Evolutionary conservation across 495 filamentous ascomycete genomes (phyloP), one percentile per base, ranked within the genome.

Genomic region (Aspergillus avenaceus): DNA sequence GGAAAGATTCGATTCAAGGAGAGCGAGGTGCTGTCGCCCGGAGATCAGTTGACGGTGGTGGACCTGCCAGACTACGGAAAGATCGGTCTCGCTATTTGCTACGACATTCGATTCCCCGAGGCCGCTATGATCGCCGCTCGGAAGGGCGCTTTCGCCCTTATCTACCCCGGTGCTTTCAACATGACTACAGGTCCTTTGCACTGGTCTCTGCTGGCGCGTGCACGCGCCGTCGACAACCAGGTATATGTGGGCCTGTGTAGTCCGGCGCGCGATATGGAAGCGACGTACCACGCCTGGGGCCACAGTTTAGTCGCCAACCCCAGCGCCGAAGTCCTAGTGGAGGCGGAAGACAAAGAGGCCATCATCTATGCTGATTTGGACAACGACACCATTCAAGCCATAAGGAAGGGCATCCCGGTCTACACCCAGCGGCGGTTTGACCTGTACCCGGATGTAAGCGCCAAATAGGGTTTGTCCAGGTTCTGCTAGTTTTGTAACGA

Each of bases 121-220:
- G 76, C 96, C 7, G 91, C 88, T 4, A 96, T 82, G 72, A 86
- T 97, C 41, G 92, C 91, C 3, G 90, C 93, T 11, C 80, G 93
- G 21, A 82, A 84, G 59, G 86, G 83, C 9, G 84, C 82, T 47
- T 97, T 97, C 66, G 74, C 86, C 26, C 78, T 97, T 18, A 59
- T 97, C 7, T 97, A 97, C 66, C 93, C 93, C 3, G 93, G 91
- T 19, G 93, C 95, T 2, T 98, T 98, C 73, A 98, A 97, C 70
- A 76, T 84, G 54, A 96, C 90, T 2, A 98, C 93, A 0, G 93
- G 93, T 0, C 84, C 86, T 8, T 63, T 97, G 66, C 93, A 98
- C 67, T 98, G 93, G 95, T 79, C 81, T 31, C 65, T 98, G 54
- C 79, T 84, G 61, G 93, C 84, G 13, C 80, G 87, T 52, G 91